phyloP scores from a whole-genome alignment of 176 grass and related monocot genomes.

The Hsuehochloa calcarea region DNA sequence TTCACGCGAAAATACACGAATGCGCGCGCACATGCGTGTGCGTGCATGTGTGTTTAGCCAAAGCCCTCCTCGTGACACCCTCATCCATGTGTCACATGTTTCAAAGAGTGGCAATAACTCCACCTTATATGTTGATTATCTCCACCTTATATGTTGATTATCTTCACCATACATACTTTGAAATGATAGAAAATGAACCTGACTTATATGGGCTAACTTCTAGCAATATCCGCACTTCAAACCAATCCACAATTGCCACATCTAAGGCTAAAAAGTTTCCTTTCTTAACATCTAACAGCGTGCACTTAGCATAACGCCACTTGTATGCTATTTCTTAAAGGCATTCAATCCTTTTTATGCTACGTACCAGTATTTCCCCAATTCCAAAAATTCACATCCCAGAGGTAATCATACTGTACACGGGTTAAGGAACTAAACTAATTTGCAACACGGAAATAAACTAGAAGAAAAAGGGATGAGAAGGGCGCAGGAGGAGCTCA shows the following conservation, averaged over 20 bases:
- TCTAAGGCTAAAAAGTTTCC: neutral
- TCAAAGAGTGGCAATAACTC: too few species aligned
- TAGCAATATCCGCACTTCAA: neutral
- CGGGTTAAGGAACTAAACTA: neutral
- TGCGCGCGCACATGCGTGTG: too few species aligned
- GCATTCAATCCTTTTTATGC: neutral
- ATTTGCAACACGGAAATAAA: neutral
- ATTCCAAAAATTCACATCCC: neutral
- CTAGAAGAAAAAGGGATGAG: neutral
- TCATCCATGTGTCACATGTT: too few species aligned
- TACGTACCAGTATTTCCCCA: neutral
- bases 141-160: too few species aligned
- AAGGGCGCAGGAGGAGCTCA: constrained; percentile 14
- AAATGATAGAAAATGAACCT: too few species aligned
- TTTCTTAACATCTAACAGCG: neutral
- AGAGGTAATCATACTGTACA: neutral
- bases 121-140: too few species aligned
- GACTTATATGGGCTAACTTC: too few species aligned
- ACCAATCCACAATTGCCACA: neutral
- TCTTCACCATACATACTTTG: too few species aligned
- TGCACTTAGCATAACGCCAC: neutral
- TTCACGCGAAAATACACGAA: too few species aligned
- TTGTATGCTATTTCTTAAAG: neutral
- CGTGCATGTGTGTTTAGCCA: too few species aligned
- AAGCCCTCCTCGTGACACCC: too few species aligned